Base-by-base conservation (phyloP, 108 stramenopile species). In the Seminavis robusta region DNA sequence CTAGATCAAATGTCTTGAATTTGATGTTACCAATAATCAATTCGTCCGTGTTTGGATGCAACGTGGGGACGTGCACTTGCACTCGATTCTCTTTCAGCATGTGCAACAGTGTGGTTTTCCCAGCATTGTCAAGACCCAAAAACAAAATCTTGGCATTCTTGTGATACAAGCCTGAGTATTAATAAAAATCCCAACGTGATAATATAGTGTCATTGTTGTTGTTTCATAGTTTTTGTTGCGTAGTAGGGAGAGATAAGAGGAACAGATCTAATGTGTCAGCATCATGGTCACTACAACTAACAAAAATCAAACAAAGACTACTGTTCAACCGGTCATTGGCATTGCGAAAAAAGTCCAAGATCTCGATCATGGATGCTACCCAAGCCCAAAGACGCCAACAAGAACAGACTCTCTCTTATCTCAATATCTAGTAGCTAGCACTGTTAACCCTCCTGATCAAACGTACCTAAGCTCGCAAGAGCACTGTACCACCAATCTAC, bases 101-200 rank as follows among this genome's bases (percentile, higher is more conserved):
- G 70, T 94, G 94, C 27, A 98, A 83, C 36, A 98, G 57, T 16
- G 84, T 86, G 19, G 97, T 98, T 71, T 98, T 98, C 17, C 97
- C 97, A 53, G 97, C 97, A 69, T 95, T 95, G 71, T 98, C 97
- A 36, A 98, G 82, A 4, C 97, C 97, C 52, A 97, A 71, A 71
- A 99, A 99, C 41, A 99, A 76, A 68, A 99, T 98, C 69, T 99
- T 99, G 60, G 99, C 99, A 68, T 97, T 96, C 79, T 99, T 99
- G 86, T 98, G 94, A 66, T 97, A 98, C 19, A 99, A 84, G 13
- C 98, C 98, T 98, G 54, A 8, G 25, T 23, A 3, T 10, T 10
- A 36, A 36, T 6, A 24, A 19, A 24, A 50, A 50, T 7, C 9
- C 10, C 6, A 50, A 28, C 9, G 49, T 50, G 49, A 51, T 19